Evolutionary conservation across 768 basidiomycete species (phyloP), one percentile per base, ranked within the genome.

Genomic region (Tubosaeta sp.): DNA sequence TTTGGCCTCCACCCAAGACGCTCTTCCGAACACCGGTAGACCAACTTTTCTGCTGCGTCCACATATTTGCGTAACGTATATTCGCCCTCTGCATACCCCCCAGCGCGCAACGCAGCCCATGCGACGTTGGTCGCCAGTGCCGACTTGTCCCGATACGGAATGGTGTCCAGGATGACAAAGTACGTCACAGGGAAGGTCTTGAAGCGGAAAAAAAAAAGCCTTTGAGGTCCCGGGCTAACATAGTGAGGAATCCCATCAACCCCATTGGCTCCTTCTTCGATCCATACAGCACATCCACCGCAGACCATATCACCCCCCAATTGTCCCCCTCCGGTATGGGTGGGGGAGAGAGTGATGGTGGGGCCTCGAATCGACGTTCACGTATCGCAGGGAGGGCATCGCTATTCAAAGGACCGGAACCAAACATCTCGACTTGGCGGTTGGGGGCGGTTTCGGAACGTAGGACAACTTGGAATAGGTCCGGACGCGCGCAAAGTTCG

Each of bases 171-270:
- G 19, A 71, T 68, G 3, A 67, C 61, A 46, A 71, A 59, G 45
- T 66, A 71, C 21, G 55, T 69, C 25, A 69, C 70, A 1, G 60
- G 67, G 42, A 71, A 59, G 0, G 52, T 59, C 46, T 67, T 71
- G 56, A 57, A 67, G 10, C 38, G 56, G 53, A 69, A 71, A 52
- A 71, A 52, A 71, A 63, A 57, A 56, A 58, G 24, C 47, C 58
- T 12, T 4, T 8, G 8, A 7, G 25, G 1, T 46, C 18, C 1
- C 39, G 31, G 3, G 13, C 30, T 31, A 46, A 24, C 1, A 4
- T 12, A 1, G 45, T 52, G 7, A 62, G 57, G 49, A 55, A 58
- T 11, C 58, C 59, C 11, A 32, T 25, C 3, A 47, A 21, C 9
- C 6, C n/a, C 9, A 3, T 14, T 18, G 16, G 35, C 35, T 30